phyloP scores from a whole-genome alignment of 2,329 filamentous ascomycete genomes.

The Exophiala lecanii-corni region DNA sequence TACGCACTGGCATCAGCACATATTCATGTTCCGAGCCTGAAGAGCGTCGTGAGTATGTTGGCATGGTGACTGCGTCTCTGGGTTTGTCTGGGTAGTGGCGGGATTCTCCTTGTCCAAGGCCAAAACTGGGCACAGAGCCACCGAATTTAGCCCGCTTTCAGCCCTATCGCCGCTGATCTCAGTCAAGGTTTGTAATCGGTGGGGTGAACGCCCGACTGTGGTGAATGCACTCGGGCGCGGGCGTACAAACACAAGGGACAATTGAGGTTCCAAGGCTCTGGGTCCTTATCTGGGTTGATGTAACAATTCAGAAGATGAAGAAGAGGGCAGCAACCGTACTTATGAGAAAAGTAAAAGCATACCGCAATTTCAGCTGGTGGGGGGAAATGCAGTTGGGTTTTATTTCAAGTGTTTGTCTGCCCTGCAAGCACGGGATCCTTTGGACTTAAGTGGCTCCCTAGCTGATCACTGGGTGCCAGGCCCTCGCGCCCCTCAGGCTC shows the following conservation, averaged over 20 bases:
- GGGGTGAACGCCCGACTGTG: slow-evolving; percentile 14
- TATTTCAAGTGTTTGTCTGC: slow-evolving; percentile 7
- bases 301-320: no score
- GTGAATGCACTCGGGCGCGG: no score
- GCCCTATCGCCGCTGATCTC: slow-evolving; percentile 6
- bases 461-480: no score
- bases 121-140: background rate
- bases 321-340: no score
- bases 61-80: slow-evolving; percentile 5
- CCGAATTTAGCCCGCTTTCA: slow-evolving; percentile 5
- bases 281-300: no score
- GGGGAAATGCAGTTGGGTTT: slow-evolving; percentile 16
- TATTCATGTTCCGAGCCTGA: slow-evolving; percentile 18
- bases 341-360: no score
- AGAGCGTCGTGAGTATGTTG: slow-evolving; percentile 16
- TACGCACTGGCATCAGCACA: slow-evolving; percentile 22
- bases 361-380: slow-evolving; percentile 11
- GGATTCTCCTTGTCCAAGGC: background rate
- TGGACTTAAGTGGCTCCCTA: no score
- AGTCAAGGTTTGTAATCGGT: slow-evolving; percentile 9
- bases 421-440: background rate
- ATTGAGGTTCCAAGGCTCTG: no score
- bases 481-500: no score
- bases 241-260: no score
- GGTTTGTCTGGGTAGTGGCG: slow-evolving; percentile 3